Evolutionary conservation across 352 stramenopile genomes (phyloP).

Genomic region (Phytopythium helicoides): DNA sequence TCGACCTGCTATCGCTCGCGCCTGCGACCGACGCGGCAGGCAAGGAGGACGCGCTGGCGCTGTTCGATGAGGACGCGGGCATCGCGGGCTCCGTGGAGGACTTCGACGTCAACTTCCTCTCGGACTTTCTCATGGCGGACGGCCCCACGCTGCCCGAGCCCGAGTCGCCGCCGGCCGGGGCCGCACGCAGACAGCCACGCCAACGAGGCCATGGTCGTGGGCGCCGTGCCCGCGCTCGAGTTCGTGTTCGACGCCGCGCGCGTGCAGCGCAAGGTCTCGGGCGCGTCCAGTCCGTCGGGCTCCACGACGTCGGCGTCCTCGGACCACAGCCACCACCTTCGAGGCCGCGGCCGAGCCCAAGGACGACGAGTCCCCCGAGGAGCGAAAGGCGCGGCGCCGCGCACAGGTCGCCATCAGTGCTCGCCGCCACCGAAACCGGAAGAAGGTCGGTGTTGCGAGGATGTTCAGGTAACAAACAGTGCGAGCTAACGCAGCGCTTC

Average conservation of each 20-base stretch:
- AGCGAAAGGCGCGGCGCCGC: slow-evolving; percentile 24
- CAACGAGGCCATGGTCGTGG: not conserved
- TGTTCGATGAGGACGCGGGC: not conserved
- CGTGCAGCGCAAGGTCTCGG: not conserved
- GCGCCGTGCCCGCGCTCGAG: slow-evolving; percentile 3
- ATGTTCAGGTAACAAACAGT: not conserved
- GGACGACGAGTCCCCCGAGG: slow-evolving; percentile 8
- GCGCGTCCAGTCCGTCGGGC: not conserved
- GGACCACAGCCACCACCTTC: not conserved
- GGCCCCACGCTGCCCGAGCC: slow-evolving; percentile 2
- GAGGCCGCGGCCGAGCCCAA: slow-evolving; percentile 1
- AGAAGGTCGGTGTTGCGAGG: slow-evolving; percentile 21
- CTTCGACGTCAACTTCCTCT: slow-evolving; percentile 25
- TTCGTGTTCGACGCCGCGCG: slow-evolving; percentile 2
- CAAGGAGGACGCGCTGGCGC: not conserved
- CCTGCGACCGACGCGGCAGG: not conserved
- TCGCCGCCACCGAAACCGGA: slow-evolving; percentile 27
- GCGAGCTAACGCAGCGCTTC: not conserved
- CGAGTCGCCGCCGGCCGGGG: not conserved
- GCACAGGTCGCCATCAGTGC: slow-evolving; percentile 33
- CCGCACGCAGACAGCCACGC: not conserved
- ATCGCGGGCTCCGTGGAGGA: slow-evolving; percentile 10
- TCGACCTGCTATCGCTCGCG: not conserved
- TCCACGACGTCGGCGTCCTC: slow-evolving; percentile 5
- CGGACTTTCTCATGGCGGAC: slow-evolving; percentile 17